These are phyloP conservation scores for Beauveria bassiana DNA, from an alignment of 2,329 filamentous ascomycete genomes.

Conservation along the genomic window DNA sequence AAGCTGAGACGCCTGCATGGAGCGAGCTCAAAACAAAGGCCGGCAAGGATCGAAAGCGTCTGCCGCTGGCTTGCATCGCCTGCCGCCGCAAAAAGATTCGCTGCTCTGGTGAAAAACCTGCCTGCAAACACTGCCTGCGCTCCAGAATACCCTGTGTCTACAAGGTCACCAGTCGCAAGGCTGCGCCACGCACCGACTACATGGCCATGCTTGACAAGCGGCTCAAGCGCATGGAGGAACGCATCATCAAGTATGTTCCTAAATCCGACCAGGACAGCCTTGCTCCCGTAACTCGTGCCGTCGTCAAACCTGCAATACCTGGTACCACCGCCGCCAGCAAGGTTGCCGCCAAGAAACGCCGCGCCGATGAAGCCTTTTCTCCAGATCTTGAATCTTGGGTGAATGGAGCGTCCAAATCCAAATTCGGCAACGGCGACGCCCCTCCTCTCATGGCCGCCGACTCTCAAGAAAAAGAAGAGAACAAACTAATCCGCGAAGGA, in stretches of 20 bases:
- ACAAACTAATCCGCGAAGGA: conserved; percentile 72
- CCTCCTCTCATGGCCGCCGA: conserved; percentile 41
- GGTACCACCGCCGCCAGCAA: conserved; percentile 37
- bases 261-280: conserved; percentile 69
- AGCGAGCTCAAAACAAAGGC: conserved; percentile 84
- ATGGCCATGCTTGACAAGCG: conserved; percentile 99
- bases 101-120: conserved; percentile 94
- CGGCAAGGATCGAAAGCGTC: conserved; percentile 87
- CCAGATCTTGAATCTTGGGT: conserved; percentile 77
- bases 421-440: conserved; percentile 32
- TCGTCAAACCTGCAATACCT: conserved; percentile 72
- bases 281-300: conserved; percentile 63
- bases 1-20: conserved; percentile 59
- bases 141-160: conserved; percentile 95
- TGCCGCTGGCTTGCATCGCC: conserved; percentile 90
- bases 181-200: conserved; percentile 90
- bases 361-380: conserved; percentile 80
- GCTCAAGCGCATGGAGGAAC: conserved; percentile 93
- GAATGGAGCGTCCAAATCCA: conserved; percentile 46
- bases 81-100: conserved; percentile 96
- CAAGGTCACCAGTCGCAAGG: conserved; percentile 91
- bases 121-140: conserved; percentile 90
- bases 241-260: conserved; percentile 91
- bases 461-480: conserved; percentile 63
- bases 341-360: conserved; percentile 65